A percentile compares a stretch with the other conserved stretches of the same genome.
Conservation (phyloP, 2,329 filamentous ascomycete genomes). For the Escovopsis sp. region DNA sequence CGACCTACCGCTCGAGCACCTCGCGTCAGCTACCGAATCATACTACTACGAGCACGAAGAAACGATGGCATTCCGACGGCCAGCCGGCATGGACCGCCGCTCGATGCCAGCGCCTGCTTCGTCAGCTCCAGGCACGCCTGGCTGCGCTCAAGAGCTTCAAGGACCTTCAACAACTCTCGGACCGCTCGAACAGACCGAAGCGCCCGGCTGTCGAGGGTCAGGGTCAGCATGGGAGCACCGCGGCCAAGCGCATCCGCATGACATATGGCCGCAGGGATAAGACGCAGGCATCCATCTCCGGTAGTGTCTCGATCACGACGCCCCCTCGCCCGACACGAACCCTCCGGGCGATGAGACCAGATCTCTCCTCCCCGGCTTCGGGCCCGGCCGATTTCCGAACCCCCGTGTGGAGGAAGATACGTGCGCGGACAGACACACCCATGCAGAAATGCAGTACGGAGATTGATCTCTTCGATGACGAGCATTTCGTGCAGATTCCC, state of each 20-base stretch:
- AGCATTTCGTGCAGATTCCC: background rate
- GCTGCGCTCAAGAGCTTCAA: constrained; percentile 22
- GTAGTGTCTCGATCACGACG: constrained; percentile 6
- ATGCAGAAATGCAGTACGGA: background rate
- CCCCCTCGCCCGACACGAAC: constrained; percentile 16
- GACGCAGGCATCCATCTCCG: background rate
- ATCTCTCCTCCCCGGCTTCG: constrained; percentile 11
- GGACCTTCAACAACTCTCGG: constrained; percentile 10
- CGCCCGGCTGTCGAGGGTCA: constrained; percentile 3
- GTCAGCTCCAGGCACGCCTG: constrained; percentile 30
- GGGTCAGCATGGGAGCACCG: constrained; percentile 1
- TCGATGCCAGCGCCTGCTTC: constrained; percentile 31
- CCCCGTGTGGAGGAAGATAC: constrained; percentile 15
- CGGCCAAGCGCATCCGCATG: constrained; percentile 15
- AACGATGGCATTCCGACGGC: constrained; percentile 3
- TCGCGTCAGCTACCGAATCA: background rate
- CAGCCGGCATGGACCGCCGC: constrained; percentile 31
- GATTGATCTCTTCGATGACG: background rate
- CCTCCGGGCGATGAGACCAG: constrained; percentile 16
- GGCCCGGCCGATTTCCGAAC: constrained; percentile 16
- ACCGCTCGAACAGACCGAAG: constrained; percentile 9
- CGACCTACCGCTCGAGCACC: background rate
- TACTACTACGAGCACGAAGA: background rate
- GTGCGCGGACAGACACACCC: constrained; percentile 7
- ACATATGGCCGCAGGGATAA: constrained; percentile 16